Evolutionary conservation across 768 basidiomycete species (phyloP).

Genomic region (Mrakia blollopis): DNA sequence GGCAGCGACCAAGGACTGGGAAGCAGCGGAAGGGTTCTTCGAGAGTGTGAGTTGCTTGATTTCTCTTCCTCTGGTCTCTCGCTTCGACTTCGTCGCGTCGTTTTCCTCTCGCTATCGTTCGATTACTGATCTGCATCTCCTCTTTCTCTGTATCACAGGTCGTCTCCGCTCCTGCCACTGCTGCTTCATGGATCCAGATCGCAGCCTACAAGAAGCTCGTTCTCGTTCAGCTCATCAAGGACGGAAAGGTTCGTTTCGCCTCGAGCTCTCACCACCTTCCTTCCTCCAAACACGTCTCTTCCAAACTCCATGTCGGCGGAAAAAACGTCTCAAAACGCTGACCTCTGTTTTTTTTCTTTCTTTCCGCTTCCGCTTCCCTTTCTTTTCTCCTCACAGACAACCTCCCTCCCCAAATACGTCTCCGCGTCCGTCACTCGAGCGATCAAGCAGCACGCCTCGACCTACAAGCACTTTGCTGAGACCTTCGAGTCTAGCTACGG

Average conservation of each 20-base stretch:
- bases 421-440: constrained; percentile 55
- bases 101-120: constrained; percentile 36
- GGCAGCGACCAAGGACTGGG: constrained; percentile 61
- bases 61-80: too few species aligned
- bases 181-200: constrained; percentile 64
- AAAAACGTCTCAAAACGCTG: not conserved
- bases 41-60: constrained; percentile 76
- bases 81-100: not conserved
- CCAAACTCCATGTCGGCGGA: not conserved
- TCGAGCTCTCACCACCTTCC: not conserved
- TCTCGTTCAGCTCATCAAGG: constrained; percentile 69
- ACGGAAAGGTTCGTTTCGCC: constrained; percentile 57
- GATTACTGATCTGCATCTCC: not conserved
- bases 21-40: constrained; percentile 67
- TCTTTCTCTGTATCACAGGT: constrained; percentile 30
- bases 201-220: constrained; percentile 81
- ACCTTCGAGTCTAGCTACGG: constrained; percentile 51
- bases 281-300: not conserved
- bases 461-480: constrained; percentile 61
- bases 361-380: not conserved
- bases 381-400: constrained; percentile 31
- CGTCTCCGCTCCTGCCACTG: constrained; percentile 51
- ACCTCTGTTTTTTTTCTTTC: not conserved
- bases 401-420: constrained; percentile 67
- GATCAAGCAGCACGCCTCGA: constrained; percentile 55